Conservation (phyloP, 306 rosid species). For the Astragalus membranaceus region DNA sequence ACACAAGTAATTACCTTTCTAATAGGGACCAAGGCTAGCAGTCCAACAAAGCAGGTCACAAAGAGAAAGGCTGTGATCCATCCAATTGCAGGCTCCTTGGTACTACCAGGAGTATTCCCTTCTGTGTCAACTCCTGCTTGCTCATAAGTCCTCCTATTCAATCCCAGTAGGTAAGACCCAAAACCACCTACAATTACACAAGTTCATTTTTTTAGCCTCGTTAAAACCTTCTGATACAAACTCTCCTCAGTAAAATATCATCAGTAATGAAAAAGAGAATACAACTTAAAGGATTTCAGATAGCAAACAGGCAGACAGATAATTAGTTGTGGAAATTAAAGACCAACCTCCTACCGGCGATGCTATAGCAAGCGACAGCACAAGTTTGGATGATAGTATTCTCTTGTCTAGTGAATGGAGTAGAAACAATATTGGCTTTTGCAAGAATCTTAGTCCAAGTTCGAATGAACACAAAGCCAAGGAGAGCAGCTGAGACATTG, state of each 20-base stretch:
- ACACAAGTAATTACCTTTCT: conserved; percentile 44
- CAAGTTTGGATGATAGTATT: conserved; percentile 92
- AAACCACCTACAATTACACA: conserved; percentile 72
- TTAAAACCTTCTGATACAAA: too few relatives aligned
- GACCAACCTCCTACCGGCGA: conserved; percentile 84
- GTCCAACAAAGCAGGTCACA: conserved; percentile 87
- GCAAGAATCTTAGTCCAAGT: conserved; percentile 75
- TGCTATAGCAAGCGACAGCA: conserved; percentile 96
- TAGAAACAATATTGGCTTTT: conserved; percentile 69
- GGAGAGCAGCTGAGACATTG: conserved; percentile 92
- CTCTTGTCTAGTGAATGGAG: conserved; percentile 89
- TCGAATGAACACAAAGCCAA: conserved; percentile 82
- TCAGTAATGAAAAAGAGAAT: too few relatives aligned
- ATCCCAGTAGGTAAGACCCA: conserved; percentile 88
- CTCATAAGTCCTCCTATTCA: conserved; percentile 69
- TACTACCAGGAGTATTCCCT: conserved; percentile 75
- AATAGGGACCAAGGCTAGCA: conserved; percentile 87
- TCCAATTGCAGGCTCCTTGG: conserved; percentile 80
- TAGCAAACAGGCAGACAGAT: neutral
- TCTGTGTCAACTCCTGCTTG: conserved; percentile 77
- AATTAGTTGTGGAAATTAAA: neutral
- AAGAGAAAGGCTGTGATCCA: conserved; percentile 96
- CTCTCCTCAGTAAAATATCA: too few relatives aligned
- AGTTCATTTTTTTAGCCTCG: neutral
- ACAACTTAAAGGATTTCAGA: too few relatives aligned